Evolutionary conservation across 768 basidiomycete species (phyloP).

Genomic region (Collybiopsis confluens): DNA sequence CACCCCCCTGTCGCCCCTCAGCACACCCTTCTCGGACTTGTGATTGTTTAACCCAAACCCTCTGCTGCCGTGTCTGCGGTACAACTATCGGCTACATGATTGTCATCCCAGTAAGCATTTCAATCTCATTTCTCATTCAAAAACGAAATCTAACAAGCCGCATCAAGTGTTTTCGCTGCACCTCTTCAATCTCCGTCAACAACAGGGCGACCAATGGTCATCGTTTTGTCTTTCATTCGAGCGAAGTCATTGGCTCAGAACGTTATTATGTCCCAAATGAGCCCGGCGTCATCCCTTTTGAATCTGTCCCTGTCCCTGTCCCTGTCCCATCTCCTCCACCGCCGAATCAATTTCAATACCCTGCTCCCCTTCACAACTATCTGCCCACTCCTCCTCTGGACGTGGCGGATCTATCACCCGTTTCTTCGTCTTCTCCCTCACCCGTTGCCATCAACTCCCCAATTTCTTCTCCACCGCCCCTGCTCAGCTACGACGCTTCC

Average conservation of each 20-base stretch:
- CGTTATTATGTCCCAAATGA: conserved; percentile 62
- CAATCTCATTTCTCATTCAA: too few species aligned
- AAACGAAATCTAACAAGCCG: too few species aligned
- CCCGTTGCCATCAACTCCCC: conserved; percentile 9
- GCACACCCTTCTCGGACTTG: conserved; percentile 53
- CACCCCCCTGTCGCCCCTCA: conserved; percentile 31
- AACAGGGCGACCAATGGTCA: conserved; percentile 80
- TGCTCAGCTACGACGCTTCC: neutral
- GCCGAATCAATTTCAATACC: conserved; percentile 11
- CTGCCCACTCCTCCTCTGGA: conserved; percentile 19
- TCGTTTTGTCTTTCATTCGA: conserved; percentile 83
- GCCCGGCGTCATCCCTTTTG: conserved; percentile 52
- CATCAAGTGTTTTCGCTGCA: conserved; percentile 67
- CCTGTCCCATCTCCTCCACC: conserved; percentile 15
- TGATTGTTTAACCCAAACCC: conserved; percentile 79
- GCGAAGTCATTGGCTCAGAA: conserved; percentile 58
- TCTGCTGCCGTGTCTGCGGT: conserved; percentile 81
- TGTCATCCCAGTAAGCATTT: conserved; percentile 50
- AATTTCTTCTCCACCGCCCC: conserved; percentile 10
- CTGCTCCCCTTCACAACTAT: conserved; percentile 15
- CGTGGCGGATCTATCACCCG: conserved; percentile 17
- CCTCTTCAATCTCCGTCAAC: conserved; percentile 58
- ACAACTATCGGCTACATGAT: conserved; percentile 75
- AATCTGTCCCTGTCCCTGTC: conserved; percentile 18
- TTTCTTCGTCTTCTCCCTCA: conserved; percentile 20